Percentiles rank a stretch among this genome's conserved stretches.
These are phyloP conservation scores for Claviceps paspali DNA, from an alignment of 2,329 filamentous ascomycete species.

Conservation along the genomic window DNA sequence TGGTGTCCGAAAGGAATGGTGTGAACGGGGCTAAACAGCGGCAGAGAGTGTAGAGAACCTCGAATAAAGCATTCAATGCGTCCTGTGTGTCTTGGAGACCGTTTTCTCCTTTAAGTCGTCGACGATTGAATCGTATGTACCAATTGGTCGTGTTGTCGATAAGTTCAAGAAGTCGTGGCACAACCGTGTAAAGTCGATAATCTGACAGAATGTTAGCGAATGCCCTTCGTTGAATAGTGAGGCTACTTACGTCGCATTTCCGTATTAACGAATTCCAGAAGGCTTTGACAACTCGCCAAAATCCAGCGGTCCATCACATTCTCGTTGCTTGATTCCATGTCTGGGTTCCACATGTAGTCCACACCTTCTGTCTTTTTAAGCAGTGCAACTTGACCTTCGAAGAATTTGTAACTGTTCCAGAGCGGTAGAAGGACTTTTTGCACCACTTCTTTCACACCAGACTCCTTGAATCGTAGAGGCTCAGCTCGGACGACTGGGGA, in stretches of 20 bases:
- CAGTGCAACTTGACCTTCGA: constrained; percentile 72
- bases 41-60: constrained; percentile 80
- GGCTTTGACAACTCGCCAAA: constrained; percentile 76
- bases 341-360: constrained; percentile 65
- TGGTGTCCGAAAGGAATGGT: constrained; percentile 88
- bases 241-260: constrained; percentile 61
- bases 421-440: constrained; percentile 79
- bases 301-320: constrained; percentile 98
- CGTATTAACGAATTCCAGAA: constrained; percentile 80
- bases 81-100: constrained; percentile 75
- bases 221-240: neutral
- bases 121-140: constrained; percentile 93
- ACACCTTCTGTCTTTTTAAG: constrained; percentile 72
- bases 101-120: constrained; percentile 78
- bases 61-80: constrained; percentile 85
- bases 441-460: constrained; percentile 87
- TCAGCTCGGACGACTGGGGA: constrained; percentile 89
- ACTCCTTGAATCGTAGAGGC: constrained; percentile 78
- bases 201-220: constrained; percentile 18
- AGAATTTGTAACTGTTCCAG: constrained; percentile 97
- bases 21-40: constrained; percentile 86
- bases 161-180: constrained; percentile 64
- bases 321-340: constrained; percentile 57
- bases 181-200: constrained; percentile 79
- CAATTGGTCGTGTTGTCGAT: constrained; percentile 97